phyloP scores from a whole-genome alignment of 441 rosid species.

The Euphorbia celastroides region DNA sequence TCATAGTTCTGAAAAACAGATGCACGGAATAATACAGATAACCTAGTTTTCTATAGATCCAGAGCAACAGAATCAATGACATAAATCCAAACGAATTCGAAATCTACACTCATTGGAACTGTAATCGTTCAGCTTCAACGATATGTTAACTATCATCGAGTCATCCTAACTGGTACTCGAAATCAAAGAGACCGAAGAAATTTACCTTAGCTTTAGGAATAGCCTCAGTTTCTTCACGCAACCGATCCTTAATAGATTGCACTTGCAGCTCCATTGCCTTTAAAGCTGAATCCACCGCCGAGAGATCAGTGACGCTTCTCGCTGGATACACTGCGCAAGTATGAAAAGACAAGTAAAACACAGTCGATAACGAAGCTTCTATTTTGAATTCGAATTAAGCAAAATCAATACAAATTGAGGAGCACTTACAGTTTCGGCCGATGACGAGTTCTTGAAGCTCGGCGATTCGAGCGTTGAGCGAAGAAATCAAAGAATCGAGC shows the following conservation, averaged over 20 bases:
- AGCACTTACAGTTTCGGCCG: slow-evolving; percentile 76
- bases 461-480: slow-evolving; percentile 62
- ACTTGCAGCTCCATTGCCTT: slow-evolving; percentile 82
- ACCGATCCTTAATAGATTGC: slow-evolving; percentile 64
- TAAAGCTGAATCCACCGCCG: slow-evolving; percentile 59
- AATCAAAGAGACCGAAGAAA: not conserved
- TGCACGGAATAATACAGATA: not conserved
- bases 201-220: slow-evolving; percentile 83
- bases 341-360: not conserved
- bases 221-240: slow-evolving; percentile 69
- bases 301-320: slow-evolving; percentile 57
- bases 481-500: slow-evolving; percentile 55
- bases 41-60: not conserved
- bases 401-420: not conserved
- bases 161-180: not conserved
- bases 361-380: not conserved
- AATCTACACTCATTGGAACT: not conserved
- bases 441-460: slow-evolving; percentile 88
- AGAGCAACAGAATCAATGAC: not conserved
- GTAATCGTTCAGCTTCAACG: not conserved
- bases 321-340: slow-evolving; percentile 60
- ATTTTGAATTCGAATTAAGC: not conserved
- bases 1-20: not conserved
- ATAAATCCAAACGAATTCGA: not conserved
- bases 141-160: not conserved